Conservation (phyloP, 129 eudicot species). For the Flaveria ramosissima region DNA sequence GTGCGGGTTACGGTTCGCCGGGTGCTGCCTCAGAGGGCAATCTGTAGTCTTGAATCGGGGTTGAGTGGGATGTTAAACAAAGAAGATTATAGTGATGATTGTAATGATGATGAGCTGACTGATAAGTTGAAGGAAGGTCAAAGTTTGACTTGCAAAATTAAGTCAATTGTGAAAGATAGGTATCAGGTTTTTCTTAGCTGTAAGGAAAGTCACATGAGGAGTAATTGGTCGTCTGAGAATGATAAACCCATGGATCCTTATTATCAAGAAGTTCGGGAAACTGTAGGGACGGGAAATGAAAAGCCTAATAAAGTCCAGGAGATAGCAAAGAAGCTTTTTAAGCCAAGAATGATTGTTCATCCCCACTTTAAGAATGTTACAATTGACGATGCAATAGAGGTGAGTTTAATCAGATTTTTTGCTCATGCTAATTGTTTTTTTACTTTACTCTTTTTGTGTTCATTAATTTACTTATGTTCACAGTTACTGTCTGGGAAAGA, state of each 20-base stretch:
- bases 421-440: neutral
- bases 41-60: constrained; percentile 78
- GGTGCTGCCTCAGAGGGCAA: constrained; percentile 72
- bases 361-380: constrained; percentile 83
- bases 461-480: constrained; percentile 10
- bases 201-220: constrained; percentile 78
- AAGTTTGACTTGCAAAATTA: constrained; percentile 70
- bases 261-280: constrained; percentile 65
- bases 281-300: constrained; percentile 42
- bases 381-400: constrained; percentile 88
- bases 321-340: constrained; percentile 85
- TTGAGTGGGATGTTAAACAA: constrained; percentile 68
- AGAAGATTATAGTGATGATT: constrained; percentile 76
- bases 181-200: constrained; percentile 79
- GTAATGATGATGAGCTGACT: constrained; percentile 63
- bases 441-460: neutral
- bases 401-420: constrained; percentile 22
- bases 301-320: constrained; percentile 76
- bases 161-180: constrained; percentile 67
- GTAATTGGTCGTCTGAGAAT: constrained; percentile 56
- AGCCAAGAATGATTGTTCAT: constrained; percentile 88
- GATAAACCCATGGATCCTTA: constrained; percentile 55
- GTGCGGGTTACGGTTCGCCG: constrained; percentile 85
- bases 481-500: constrained; percentile 82
- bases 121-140: constrained; percentile 85